Evolutionary conservation across 2,329 filamentous ascomycete species (phyloP).

Genomic region (Phialocephala sp.): DNA sequence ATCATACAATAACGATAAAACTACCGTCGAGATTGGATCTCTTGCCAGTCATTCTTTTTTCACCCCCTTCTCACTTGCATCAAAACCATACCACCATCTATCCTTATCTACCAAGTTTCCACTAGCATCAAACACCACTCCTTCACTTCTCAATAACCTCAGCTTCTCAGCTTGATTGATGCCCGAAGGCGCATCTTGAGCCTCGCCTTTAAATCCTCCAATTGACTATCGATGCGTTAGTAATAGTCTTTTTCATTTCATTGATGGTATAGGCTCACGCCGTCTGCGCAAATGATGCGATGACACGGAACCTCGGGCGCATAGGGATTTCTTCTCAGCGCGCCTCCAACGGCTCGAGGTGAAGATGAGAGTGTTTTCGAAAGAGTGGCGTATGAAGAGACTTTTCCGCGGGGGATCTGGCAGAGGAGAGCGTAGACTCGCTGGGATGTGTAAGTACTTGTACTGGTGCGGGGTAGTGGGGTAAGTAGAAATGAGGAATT

Average conservation of each 20-base stretch:
- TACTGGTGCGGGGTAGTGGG: conserved; percentile 7
- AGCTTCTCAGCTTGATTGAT: conserved; percentile 54
- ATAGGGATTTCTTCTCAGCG: conserved; percentile 64
- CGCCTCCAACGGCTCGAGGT: conserved; percentile 66
- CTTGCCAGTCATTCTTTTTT: not conserved
- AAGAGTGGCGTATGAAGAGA: conserved; percentile 65
- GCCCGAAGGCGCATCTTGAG: conserved; percentile 55
- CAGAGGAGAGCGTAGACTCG: conserved; percentile 61
- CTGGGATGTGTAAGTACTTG: conserved; percentile 22
- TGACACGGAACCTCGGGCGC: conserved; percentile 68
- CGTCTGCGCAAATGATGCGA: conserved; percentile 61
- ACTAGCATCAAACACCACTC: conserved; percentile 52
- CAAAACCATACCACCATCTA: conserved; percentile 52
- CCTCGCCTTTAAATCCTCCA: conserved; percentile 58
- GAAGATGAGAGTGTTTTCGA: conserved; percentile 62
- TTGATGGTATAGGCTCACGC: conserved; percentile 45
- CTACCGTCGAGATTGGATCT: not conserved
- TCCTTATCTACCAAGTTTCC: conserved; percentile 50
- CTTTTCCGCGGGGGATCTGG: conserved; percentile 63
- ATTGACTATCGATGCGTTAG: conserved; percentile 40
- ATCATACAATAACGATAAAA: no score
- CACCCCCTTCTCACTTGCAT: not conserved
- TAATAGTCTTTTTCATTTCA: not conserved
- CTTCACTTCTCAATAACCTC: conserved; percentile 51
- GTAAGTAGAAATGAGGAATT: not conserved